Evolutionary conservation across 2,329 filamentous ascomycete species (phyloP).

Genomic region (Monosporascus sp.): DNA sequence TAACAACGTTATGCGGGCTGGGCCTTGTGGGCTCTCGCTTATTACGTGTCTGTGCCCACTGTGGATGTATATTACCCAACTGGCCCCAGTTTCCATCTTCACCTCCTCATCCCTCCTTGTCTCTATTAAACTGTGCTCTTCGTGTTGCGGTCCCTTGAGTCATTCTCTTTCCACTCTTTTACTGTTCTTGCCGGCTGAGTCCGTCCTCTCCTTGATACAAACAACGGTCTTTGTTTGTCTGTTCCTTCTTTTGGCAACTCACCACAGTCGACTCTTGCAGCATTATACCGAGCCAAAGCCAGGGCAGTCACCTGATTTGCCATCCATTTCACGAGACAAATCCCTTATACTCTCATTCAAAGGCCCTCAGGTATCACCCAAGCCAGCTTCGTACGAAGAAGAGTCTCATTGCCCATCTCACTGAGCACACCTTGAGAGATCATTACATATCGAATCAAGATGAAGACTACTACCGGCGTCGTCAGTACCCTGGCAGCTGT

Average conservation of each 20-base stretch:
- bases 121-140: not conserved
- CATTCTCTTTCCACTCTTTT: conserved; percentile 13
- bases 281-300: not conserved
- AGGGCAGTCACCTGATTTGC: not conserved
- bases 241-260: conserved; percentile 18
- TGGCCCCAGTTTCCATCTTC: not conserved
- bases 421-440: not conserved
- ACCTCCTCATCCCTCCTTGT: not conserved
- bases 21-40: too few relatives aligned
- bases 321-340: not conserved
- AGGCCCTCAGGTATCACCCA: conserved; percentile 11
- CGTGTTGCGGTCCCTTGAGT: not conserved
- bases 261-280: conserved; percentile 2
- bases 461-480: conserved; percentile 18
- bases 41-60: not conserved
- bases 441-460: conserved; percentile 5
- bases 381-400: conserved; percentile 15
- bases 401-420: conserved; percentile 8
- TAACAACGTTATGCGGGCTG: too few relatives aligned
- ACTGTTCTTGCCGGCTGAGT: conserved; percentile 22
- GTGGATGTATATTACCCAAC: not conserved
- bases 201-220: conserved; percentile 18
- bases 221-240: conserved; percentile 22
- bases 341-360: conserved; percentile 8
- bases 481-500: conserved; percentile 30